phyloP scores from a whole-genome alignment of 176 grass and related monocot genomes.

The Otatea glauca region DNA sequence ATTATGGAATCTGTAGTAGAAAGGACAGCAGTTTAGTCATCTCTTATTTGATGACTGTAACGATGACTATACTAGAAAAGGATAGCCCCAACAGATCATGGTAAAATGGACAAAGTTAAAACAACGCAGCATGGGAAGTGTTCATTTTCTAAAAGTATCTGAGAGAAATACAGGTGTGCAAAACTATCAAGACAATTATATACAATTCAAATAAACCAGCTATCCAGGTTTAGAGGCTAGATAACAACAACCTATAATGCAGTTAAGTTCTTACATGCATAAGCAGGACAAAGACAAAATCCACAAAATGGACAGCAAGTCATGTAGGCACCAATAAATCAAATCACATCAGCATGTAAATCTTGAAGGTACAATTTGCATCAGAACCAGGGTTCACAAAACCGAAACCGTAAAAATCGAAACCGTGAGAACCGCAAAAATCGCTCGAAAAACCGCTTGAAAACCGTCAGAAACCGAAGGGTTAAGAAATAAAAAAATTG shows the following conservation, averaged over 20 bases:
- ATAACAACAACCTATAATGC: not conserved
- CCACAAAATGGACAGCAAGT: not conserved
- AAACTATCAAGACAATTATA: not conserved
- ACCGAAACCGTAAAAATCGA: too few relatives aligned
- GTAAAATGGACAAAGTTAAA: not conserved
- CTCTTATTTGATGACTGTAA: slow-evolving; percentile 2
- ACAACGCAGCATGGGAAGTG: not conserved
- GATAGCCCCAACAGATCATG: not conserved
- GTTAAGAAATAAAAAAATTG: too few relatives aligned
- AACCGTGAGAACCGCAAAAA: too few relatives aligned
- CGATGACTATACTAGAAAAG: not conserved
- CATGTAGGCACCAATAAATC: not conserved
- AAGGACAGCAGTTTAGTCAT: slow-evolving; percentile 2
- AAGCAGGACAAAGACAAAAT: not conserved
- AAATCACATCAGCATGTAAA: slow-evolving; percentile 2
- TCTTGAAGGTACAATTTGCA: not conserved
- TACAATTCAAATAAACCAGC: not conserved
- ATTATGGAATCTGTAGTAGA: slow-evolving; percentile 59
- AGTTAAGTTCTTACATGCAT: not conserved
- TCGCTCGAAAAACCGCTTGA: too few relatives aligned
- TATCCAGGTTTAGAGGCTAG: not conserved
- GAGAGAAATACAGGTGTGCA: not conserved
- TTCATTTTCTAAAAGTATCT: not conserved
- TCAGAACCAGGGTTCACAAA: too few relatives aligned
- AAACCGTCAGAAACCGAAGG: too few relatives aligned